A percentile compares a stretch with the other conserved stretches of the same genome.
phyloP scores from a whole-genome alignment of 2,329 filamentous ascomycete species.

The Conoideocrella luteorostrata region DNA sequence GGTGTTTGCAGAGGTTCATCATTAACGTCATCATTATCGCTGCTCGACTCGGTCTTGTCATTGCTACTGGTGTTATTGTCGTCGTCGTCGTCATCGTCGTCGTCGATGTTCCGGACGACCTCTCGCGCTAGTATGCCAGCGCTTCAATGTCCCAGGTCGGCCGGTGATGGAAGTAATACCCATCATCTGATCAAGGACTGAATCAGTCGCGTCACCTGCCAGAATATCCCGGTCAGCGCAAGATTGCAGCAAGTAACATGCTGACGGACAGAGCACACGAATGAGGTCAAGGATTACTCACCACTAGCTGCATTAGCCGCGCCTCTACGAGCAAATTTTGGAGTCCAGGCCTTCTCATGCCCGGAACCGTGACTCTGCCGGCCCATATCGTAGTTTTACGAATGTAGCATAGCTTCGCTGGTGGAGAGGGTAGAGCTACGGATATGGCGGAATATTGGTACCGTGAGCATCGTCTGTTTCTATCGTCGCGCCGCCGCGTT shows the following conservation, averaged over 20 bases:
- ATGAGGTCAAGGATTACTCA: slow-evolving; percentile 13
- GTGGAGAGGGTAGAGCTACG: slow-evolving; percentile 8
- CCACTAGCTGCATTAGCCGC: slow-evolving; percentile 16
- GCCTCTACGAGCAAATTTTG: slow-evolving; percentile 13
- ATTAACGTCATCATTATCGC: too few relatives aligned
- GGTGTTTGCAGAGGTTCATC: too few relatives aligned
- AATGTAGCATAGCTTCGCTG: slow-evolving; percentile 18
- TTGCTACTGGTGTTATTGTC: too few relatives aligned
- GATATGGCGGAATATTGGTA: slow-evolving; percentile 17
- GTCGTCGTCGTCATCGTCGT: too few relatives aligned
- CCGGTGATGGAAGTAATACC: background rate
- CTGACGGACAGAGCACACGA: too few relatives aligned
- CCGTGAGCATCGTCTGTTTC: slow-evolving; percentile 21
- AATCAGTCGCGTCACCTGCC: background rate
- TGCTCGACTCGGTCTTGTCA: too few relatives aligned
- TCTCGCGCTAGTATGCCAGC: too few relatives aligned
- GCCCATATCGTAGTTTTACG: slow-evolving; percentile 19
- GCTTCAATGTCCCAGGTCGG: background rate
- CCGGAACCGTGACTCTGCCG: slow-evolving; percentile 17
- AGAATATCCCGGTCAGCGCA: background rate
- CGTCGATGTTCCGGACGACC: too few relatives aligned
- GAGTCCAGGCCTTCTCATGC: slow-evolving; percentile 13
- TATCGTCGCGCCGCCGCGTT: too few relatives aligned
- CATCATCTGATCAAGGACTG: background rate
- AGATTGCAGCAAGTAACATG: too few relatives aligned